These are phyloP conservation scores for Bipolaris gigantea DNA, from an alignment of 2,329 filamentous ascomycete genomes.

Conservation along the genomic window DNA sequence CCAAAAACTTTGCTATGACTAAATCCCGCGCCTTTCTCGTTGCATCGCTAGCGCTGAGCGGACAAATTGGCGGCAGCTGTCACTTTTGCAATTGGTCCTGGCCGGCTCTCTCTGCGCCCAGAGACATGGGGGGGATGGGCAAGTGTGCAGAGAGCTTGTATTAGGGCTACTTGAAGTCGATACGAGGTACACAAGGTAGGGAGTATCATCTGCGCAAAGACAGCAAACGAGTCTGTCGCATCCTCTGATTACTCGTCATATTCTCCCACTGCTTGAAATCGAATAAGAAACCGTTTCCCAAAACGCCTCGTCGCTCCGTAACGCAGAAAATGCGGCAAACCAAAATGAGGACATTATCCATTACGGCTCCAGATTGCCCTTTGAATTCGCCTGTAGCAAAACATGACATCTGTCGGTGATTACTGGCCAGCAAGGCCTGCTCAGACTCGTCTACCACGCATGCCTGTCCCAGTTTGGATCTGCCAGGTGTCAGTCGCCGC, in stretches of 20 bases:
- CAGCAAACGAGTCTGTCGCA: background rate
- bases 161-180: background rate
- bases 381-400: background rate
- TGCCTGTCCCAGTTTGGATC: slow-evolving; percentile 81
- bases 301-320: slow-evolving; percentile 31
- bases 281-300: slow-evolving; percentile 8
- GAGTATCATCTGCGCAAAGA: background rate
- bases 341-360: background rate
- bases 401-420: background rate
- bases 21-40: slow-evolving; percentile 25
- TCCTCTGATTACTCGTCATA: background rate
- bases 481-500: slow-evolving; percentile 40
- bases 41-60: slow-evolving; percentile 28
- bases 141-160: background rate
- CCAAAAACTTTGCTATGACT: slow-evolving; percentile 26
- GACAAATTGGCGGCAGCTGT: slow-evolving; percentile 22
- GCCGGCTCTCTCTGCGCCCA: slow-evolving; percentile 3
- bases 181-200: background rate
- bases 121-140: background rate
- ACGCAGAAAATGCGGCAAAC: slow-evolving; percentile 20
- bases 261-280: background rate
- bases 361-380: background rate
- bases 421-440: background rate
- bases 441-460: slow-evolving; percentile 35
- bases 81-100: slow-evolving; percentile 21